Conservation (phyloP, 768 basidiomycete species). For the Termitomyces sp. region DNA sequence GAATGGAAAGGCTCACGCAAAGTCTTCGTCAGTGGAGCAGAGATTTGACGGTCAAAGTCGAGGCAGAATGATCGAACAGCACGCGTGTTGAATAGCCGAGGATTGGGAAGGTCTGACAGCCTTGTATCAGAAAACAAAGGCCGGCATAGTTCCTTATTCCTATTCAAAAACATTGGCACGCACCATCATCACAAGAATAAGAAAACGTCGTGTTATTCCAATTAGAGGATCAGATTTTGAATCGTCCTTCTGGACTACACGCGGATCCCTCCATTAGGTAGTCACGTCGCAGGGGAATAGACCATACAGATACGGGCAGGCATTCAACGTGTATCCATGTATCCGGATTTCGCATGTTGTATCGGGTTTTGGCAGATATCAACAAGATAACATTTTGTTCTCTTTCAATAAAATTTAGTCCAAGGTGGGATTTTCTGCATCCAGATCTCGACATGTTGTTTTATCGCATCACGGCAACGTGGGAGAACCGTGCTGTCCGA, state of each 20-base stretch:
- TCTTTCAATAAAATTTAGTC: conserved; percentile 4
- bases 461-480: conserved; percentile 4
- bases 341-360: conserved; percentile 67
- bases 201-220: conserved; percentile 14
- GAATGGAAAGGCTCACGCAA: conserved; percentile 61
- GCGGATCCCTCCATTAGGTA: conserved; percentile 43
- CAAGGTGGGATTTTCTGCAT: conserved; percentile 4
- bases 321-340: conserved; percentile 59
- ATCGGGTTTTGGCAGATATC: conserved; percentile 55
- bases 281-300: conserved; percentile 49
- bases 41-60: conserved; percentile 53
- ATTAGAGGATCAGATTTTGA: conserved; percentile 25
- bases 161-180: conserved; percentile 13
- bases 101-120: conserved; percentile 41
- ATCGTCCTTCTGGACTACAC: conserved; percentile 23
- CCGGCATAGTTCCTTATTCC: conserved; percentile 18
- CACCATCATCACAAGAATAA: conserved; percentile 14
- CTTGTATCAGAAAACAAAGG: conserved; percentile 24
- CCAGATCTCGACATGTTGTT: conserved; percentile 10
- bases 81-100: conserved; percentile 52
- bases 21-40: conserved; percentile 71
- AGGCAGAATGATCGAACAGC: conserved; percentile 67
- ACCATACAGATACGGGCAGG: conserved; percentile 38
- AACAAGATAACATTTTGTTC: conserved; percentile 48
- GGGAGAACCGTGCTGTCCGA: conserved; percentile 7